Base-by-base conservation (phyloP, 495 filamentous ascomycete genomes). In the Staphylotrichum longicolle region DNA sequence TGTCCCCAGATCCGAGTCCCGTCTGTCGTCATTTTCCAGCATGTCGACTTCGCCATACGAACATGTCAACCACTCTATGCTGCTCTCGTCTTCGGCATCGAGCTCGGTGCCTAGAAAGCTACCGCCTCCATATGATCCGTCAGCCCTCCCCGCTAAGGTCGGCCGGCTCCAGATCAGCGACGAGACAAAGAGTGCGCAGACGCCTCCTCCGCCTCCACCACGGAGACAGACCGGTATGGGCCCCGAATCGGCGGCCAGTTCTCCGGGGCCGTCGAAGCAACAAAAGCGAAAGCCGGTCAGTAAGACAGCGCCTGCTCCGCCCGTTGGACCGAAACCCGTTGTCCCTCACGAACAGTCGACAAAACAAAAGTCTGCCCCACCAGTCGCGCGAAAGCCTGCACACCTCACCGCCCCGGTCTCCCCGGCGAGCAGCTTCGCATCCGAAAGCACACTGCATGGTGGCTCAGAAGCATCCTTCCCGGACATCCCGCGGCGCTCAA, bases 71-170 rank as follows among this genome's bases (percentile, higher is more conserved):
- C 71, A 76, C 56, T 78, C 75, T 15, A 75, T 73, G 48, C 52
- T 78, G 7, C 72, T 78, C 20, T 78, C 75, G n/a, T 69, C 72
- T 32, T 72, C 75, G 8, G 70, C 72, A 42, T 78, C 76, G 37
- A 75, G 67, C 33, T 72, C 76, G 8, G 64, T 64, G 12, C 74
- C 77, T 35, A 74, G 82, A 56, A 83, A 79, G 67, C 71, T 82
- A 3, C 81, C 82, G 33, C 84, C 83, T 6, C 78, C 82, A 3
- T 82, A 76, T 56, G 79, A 85, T 58, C 74, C 81, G n/a, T 69
- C 74, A 40, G 68, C 74, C 5, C 63, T 82, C 5, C 72, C 77
- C 4, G 66, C 66, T 33, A 79, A 77, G 67, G 49, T 74, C 30
- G 68, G 77, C 2, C 71, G 76, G 34, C 62, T 72, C 60, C 74